Evolutionary conservation across 2,329 filamentous ascomycete species (phyloP).

Genomic region (Cercospora nicotianae): DNA sequence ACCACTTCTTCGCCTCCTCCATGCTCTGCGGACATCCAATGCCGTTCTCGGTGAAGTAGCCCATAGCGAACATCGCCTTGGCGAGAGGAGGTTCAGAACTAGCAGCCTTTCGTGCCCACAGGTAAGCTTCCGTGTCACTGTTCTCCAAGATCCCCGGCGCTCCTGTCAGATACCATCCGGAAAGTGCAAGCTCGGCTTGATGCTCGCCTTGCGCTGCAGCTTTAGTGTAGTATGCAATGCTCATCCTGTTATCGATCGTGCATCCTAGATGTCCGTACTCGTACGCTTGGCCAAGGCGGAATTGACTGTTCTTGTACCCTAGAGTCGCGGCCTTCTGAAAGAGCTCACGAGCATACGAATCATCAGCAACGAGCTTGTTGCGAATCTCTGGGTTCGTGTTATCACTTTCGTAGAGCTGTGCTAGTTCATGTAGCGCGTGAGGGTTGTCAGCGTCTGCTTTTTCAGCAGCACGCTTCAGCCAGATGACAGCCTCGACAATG

Average conservation of each 20-base stretch:
- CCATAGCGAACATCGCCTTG: constrained; percentile 98
- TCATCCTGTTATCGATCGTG: constrained; percentile 76
- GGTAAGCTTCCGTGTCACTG: constrained; percentile 91
- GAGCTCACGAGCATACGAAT: constrained; percentile 74
- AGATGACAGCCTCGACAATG: constrained; percentile 79
- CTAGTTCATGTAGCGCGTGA: constrained; percentile 89
- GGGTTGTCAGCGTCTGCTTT: constrained; percentile 86
- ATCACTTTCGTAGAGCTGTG: constrained; percentile 62
- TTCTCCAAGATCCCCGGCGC: constrained; percentile 83
- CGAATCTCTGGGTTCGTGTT: constrained; percentile 55
- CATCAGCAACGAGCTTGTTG: constrained; percentile 76
- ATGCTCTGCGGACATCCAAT: constrained; percentile 84
- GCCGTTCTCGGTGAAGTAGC: constrained; percentile 93
- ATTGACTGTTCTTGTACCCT: constrained; percentile 94
- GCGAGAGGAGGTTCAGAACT: constrained; percentile 65
- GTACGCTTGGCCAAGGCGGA: constrained; percentile 80
- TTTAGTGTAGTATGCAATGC: constrained; percentile 90
- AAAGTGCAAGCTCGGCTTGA: constrained; percentile 69
- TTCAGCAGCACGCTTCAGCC: constrained; percentile 92
- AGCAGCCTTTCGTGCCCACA: constrained; percentile 95
- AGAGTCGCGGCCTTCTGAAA: constrained; percentile 84
- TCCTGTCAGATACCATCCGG: constrained; percentile 78
- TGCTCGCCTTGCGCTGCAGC: constrained; percentile 93
- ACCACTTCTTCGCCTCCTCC: constrained; percentile 97
- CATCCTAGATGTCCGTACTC: constrained; percentile 87